Evolutionary conservation across 495 filamentous ascomycete genomes (phyloP).

Genomic region (Pseudomonodictys pantanalensis): DNA sequence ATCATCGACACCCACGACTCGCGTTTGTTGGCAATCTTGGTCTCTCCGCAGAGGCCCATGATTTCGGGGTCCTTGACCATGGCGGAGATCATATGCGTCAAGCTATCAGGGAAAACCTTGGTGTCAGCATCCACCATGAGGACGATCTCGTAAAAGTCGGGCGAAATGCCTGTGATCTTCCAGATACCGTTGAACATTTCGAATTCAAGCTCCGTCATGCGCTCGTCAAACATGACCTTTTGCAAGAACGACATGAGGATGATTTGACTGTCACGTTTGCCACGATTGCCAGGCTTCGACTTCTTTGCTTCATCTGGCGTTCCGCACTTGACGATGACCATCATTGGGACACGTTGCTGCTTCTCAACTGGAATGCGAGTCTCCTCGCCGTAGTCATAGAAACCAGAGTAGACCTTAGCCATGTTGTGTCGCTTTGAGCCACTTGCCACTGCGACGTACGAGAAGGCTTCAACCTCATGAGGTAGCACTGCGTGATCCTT

Average conservation of each 20-base stretch:
- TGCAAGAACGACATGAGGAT: constrained; percentile 99
- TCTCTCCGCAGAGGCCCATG: constrained; percentile 98
- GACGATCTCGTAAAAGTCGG: constrained; percentile 94
- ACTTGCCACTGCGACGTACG: constrained; percentile 93
- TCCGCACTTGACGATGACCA: constrained; percentile 93
- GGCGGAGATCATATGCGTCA: constrained; percentile 98
- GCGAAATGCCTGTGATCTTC: constrained; percentile 96
- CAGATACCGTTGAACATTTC: constrained; percentile 99
- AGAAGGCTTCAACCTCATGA: constrained; percentile 80
- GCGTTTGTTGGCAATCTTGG: constrained; percentile 98
- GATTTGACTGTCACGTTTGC: constrained; percentile 98
- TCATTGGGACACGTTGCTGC: constrained; percentile 99
- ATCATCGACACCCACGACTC: constrained; percentile 96
- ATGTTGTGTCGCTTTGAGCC: constrained; percentile 98
- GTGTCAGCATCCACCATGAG: constrained; percentile 99
- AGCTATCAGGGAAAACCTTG: constrained; percentile 95
- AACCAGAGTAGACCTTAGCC: constrained; percentile 96
- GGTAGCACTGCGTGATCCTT: constrained; percentile 77
- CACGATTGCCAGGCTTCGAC: constrained; percentile 91
- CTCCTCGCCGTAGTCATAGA: constrained; percentile 90
- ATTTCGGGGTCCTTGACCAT: constrained; percentile 99
- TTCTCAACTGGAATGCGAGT: constrained; percentile 78
- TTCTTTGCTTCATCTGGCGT: constrained; percentile 79
- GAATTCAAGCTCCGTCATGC: constrained; percentile 99
- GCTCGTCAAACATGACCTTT: constrained; percentile 99